These are phyloP conservation scores for Annulohypoxylon truncatum DNA, from an alignment of 2,329 filamentous ascomycete genomes.

Conservation along the genomic window DNA sequence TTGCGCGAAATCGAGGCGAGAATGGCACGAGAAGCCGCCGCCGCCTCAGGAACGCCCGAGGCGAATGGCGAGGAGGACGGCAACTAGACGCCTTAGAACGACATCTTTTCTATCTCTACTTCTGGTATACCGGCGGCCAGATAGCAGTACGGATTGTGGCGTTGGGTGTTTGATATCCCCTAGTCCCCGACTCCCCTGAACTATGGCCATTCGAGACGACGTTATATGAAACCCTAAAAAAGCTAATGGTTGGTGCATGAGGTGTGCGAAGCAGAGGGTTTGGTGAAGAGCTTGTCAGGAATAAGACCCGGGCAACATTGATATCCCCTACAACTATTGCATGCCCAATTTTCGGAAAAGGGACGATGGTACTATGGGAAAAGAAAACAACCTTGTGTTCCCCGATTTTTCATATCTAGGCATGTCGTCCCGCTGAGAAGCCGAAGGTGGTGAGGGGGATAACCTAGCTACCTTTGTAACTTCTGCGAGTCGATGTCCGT, in stretches of 20 bases:
- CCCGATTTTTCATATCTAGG: constrained; percentile 41
- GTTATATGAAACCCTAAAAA: constrained; percentile 45
- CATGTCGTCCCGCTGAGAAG: constrained; percentile 32
- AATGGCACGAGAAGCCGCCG: constrained; percentile 83
- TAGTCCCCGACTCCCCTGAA: constrained; percentile 38
- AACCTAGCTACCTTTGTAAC: constrained; percentile 41
- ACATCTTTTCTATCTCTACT: constrained; percentile 45
- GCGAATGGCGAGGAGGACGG: constrained; percentile 67
- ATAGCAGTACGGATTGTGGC: constrained; percentile 45
- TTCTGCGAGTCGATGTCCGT: constrained; percentile 48
- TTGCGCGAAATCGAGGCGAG: constrained; percentile 98
- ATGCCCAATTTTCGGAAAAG: constrained; percentile 40
- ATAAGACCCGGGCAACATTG: constrained; percentile 45
- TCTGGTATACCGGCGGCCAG: constrained; percentile 44
- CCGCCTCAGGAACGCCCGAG: constrained; percentile 57
- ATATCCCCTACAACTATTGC: constrained; percentile 45
- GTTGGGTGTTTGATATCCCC: constrained; percentile 51
- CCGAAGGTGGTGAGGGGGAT: constrained; percentile 38
- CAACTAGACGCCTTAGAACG: constrained; percentile 54
- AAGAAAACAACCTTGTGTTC: constrained; percentile 29
- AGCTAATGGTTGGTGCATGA: constrained; percentile 45
- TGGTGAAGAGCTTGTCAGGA: constrained; percentile 49
- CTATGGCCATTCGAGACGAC: constrained; percentile 37
- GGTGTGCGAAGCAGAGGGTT: constrained; percentile 43
- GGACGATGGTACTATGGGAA: constrained; percentile 32